These are phyloP conservation scores for Plantago ovata DNA, from an alignment of 257 asterid genomes.

Conservation along the genomic window DNA sequence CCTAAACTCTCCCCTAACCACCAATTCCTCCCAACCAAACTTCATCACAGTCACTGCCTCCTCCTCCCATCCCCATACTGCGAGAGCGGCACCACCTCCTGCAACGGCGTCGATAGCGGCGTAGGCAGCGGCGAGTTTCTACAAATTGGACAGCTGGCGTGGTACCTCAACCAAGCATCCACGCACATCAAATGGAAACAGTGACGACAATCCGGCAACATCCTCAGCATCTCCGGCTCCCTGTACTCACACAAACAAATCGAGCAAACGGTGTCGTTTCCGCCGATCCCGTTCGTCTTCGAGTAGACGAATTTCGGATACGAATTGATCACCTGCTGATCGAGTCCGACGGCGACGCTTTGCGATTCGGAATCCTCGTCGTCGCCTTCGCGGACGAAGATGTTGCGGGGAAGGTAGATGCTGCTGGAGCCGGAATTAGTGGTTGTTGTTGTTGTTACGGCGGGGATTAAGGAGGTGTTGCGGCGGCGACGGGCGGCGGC, in stretches of 20 bases:
- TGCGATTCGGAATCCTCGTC: slow-evolving; percentile 42
- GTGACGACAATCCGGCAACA: slow-evolving; percentile 92
- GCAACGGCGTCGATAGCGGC: slow-evolving; percentile 87
- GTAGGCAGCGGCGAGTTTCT: slow-evolving; percentile 95
- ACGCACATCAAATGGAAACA: slow-evolving; percentile 80
- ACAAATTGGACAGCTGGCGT: slow-evolving; percentile 86
- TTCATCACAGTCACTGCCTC: slow-evolving; percentile 37
- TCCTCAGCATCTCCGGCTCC: slow-evolving; percentile 79
- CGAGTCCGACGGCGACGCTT: slow-evolving; percentile 67
- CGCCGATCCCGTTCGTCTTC: slow-evolving; percentile 34
- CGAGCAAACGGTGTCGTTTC: slow-evolving; percentile 62
- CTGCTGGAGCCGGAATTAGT: slow-evolving; percentile 37
- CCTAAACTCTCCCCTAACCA: slow-evolving; percentile 3
- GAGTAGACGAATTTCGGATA: slow-evolving; percentile 68
- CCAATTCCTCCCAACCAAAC: slow-evolving; percentile 14
- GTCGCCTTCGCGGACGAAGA: slow-evolving; percentile 86
- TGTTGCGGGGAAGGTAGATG: slow-evolving; percentile 66
- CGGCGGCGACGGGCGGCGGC: slow-evolving; percentile 58
- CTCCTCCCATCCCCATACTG: slow-evolving; percentile 88
- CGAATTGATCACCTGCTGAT: slow-evolving; percentile 70
- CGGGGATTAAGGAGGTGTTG: neutral
- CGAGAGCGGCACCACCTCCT: slow-evolving; percentile 96
- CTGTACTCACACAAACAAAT: slow-evolving; percentile 83
- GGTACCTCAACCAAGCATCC: slow-evolving; percentile 92
- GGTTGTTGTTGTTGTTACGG: neutral